A percentile compares a stretch with the other conserved stretches of the same genome.
Evolutionary conservation across 306 rosid genomes (phyloP).

Genomic region (Rosa lucieae): DNA sequence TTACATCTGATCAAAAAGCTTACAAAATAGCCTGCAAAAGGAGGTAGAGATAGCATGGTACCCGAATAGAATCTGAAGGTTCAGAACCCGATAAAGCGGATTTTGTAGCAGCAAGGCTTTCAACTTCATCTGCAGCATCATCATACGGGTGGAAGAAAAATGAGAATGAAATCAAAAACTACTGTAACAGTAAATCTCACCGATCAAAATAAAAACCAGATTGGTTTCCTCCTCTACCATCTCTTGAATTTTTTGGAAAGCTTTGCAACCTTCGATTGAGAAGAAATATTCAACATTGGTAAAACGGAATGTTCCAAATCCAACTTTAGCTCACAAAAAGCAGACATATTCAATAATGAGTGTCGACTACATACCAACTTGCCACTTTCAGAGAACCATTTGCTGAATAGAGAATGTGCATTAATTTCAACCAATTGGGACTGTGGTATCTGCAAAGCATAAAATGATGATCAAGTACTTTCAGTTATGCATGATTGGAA

Average conservation of each 20-base stretch:
- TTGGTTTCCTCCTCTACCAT: constrained; percentile 90
- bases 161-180: constrained; percentile 19
- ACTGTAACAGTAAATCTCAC: constrained; percentile 54
- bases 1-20: neutral
- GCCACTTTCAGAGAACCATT: constrained; percentile 99
- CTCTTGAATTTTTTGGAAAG: constrained; percentile 94
- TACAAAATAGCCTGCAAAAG: too few species aligned
- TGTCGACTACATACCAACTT: constrained; percentile 71
- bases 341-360: constrained; percentile 13
- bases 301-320: constrained; percentile 7
- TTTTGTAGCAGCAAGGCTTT: constrained; percentile 97
- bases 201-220: constrained; percentile 96
- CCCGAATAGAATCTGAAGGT: constrained; percentile 31
- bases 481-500: too few species aligned
- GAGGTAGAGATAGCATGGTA: too few species aligned
- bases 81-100: constrained; percentile 97
- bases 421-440: constrained; percentile 86
- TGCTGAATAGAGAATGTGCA: constrained; percentile 96
- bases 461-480: neutral
- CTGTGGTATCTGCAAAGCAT: constrained; percentile 61
- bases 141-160: constrained; percentile 29
- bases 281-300: constrained; percentile 13
- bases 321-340: constrained; percentile 9
- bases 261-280: constrained; percentile 68
- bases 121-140: constrained; percentile 85